Percentiles rank a stretch among this genome's conserved stretches.
These are phyloP conservation scores for Citrullus mucosospermus DNA, from an alignment of 306 rosid genomes.

Conservation along the genomic window DNA sequence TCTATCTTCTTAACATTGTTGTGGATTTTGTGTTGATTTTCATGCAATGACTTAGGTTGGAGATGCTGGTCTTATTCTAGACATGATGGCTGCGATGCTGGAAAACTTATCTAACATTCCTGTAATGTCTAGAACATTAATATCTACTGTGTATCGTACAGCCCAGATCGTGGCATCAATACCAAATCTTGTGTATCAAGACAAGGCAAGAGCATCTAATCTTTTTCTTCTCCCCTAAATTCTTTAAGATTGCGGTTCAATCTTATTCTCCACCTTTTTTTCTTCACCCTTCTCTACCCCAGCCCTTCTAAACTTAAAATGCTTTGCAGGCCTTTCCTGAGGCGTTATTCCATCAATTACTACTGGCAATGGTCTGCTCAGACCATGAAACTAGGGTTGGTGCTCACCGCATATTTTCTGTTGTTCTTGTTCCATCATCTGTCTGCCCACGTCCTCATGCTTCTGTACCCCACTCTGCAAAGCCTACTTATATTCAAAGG, in stretches of 20 bases:
- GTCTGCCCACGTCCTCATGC: slow-evolving; percentile 36
- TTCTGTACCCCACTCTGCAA: slow-evolving; percentile 25
- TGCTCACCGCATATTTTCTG: slow-evolving; percentile 81
- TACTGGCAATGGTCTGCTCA: slow-evolving; percentile 77
- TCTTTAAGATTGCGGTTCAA: background rate
- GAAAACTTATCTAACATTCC: slow-evolving; percentile 65
- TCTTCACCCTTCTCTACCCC: background rate
- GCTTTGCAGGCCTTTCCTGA: slow-evolving; percentile 32
- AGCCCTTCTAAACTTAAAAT: background rate
- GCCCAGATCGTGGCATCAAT: slow-evolving; percentile 30
- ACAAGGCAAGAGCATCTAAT: slow-evolving; percentile 23
- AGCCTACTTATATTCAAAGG: slow-evolving; percentile 41
- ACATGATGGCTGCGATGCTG: slow-evolving; percentile 73
- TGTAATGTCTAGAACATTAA: slow-evolving; percentile 46
- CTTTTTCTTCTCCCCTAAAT: background rate
- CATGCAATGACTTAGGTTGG: slow-evolving; percentile 54
- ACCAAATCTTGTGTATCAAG: slow-evolving; percentile 26
- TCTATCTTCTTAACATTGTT: background rate
- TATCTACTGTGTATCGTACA: slow-evolving; percentile 32
- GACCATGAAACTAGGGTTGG: slow-evolving; percentile 82
- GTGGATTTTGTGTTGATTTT: background rate
- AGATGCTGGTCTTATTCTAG: slow-evolving; percentile 76
- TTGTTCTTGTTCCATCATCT: slow-evolving; percentile 76
- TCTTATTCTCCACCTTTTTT: background rate
- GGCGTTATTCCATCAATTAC: slow-evolving; percentile 32